Conservation (phyloP, 495 filamentous ascomycete species). For the Parathielavia hyrcaniae region DNA sequence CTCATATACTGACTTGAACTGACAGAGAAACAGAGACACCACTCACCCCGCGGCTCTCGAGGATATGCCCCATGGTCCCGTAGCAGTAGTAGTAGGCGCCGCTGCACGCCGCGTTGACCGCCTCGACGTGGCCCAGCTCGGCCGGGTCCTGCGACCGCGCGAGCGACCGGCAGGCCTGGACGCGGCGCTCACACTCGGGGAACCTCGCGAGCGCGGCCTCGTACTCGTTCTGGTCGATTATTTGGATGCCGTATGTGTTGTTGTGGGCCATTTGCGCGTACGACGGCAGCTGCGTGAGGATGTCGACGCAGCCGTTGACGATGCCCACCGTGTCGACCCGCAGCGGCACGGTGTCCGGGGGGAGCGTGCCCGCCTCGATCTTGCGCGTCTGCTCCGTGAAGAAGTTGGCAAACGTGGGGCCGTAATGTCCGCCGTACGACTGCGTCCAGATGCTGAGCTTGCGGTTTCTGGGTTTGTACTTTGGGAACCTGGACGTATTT, state of each 20-base stretch:
- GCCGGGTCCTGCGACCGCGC: constrained; percentile 38
- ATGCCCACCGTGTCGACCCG: constrained; percentile 52
- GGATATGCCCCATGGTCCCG: constrained; percentile 28
- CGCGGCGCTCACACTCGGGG: constrained; percentile 43
- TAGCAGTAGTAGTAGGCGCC: constrained; percentile 40
- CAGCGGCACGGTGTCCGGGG: constrained; percentile 41
- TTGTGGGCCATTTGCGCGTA: constrained; percentile 61
- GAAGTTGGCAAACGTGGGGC: constrained; percentile 51
- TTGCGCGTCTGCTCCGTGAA: constrained; percentile 54
- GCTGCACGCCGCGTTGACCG: constrained; percentile 42
- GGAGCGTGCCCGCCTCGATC: background rate
- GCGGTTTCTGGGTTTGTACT: constrained; percentile 44
- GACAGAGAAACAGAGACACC: background rate
- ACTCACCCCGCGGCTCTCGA: background rate
- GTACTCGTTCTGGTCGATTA: constrained; percentile 45
- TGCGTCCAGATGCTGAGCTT: constrained; percentile 54
- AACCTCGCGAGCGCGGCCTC: constrained; percentile 29
- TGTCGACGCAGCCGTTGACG: constrained; percentile 70
- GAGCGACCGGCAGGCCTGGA: constrained; percentile 42
- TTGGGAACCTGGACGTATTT: constrained; percentile 50
- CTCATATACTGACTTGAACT: too few relatives aligned
- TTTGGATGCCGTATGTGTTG: constrained; percentile 62
- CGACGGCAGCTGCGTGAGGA: constrained; percentile 52
- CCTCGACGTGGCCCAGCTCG: constrained; percentile 40
- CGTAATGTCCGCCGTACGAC: constrained; percentile 57